A percentile compares a stretch with the other conserved stretches of the same genome.
Evolutionary conservation across 352 stramenopile species (phyloP).

Genomic region (Peronospora belbahrii): DNA sequence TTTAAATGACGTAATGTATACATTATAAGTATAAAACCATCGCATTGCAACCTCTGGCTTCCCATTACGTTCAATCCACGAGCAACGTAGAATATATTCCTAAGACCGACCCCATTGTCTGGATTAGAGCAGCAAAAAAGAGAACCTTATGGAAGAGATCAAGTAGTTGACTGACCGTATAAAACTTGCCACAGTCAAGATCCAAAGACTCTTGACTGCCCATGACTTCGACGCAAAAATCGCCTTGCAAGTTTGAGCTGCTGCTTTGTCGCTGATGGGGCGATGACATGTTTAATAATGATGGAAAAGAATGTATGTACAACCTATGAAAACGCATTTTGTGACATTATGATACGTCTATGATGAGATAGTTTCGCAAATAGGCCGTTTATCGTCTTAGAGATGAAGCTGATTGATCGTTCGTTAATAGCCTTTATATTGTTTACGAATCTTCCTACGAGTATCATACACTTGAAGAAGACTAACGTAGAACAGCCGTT

Average conservation of each 20-base stretch:
- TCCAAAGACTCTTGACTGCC: conserved; percentile 78
- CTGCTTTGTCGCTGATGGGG: conserved; percentile 25
- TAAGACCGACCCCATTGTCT: too few species aligned
- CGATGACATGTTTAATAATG: conserved; percentile 13
- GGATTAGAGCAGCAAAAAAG: background rate
- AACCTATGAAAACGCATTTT: too few species aligned
- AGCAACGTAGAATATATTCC: conserved; percentile 82
- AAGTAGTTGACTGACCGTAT: conserved; percentile 40
- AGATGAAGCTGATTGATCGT: too few species aligned
- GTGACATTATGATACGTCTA: too few species aligned
- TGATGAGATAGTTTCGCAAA: too few species aligned
- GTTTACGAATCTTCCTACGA: too few species aligned
- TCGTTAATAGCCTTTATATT: too few species aligned
- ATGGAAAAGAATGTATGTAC: too few species aligned
- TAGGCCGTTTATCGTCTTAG: too few species aligned
- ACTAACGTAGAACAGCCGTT: too few species aligned
- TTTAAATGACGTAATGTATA: background rate
- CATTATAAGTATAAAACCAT: background rate
- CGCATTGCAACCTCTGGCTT: conserved; percentile 31
- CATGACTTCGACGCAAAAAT: conserved; percentile 67
- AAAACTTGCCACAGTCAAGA: conserved; percentile 81
- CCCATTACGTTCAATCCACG: conserved; percentile 47
- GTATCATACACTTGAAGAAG: too few species aligned
- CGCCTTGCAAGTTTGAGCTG: conserved; percentile 31
- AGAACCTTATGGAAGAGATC: too few species aligned